phyloP scores from a whole-genome alignment of 345 rosid species.

The Clausena lansium region DNA sequence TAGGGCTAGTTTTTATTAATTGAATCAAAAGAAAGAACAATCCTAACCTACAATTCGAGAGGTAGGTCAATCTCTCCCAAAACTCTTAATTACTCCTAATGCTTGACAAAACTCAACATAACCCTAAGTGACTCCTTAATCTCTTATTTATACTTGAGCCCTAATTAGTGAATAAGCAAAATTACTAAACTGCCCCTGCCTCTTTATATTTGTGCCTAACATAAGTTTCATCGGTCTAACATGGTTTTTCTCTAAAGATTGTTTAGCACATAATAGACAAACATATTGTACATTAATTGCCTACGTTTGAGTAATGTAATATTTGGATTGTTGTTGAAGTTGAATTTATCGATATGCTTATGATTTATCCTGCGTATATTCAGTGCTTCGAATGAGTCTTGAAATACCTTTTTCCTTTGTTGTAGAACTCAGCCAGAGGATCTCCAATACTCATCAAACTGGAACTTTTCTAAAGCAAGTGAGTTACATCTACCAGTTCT shows the following conservation, averaged over 20 bases:
- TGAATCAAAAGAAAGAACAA: too few relatives aligned
- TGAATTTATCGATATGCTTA: background rate
- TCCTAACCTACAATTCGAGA: too few relatives aligned
- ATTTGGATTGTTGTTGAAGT: background rate
- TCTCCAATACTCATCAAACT: slow-evolving; percentile 35
- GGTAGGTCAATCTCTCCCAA: too few relatives aligned
- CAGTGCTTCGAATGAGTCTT: background rate
- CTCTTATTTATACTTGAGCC: too few relatives aligned
- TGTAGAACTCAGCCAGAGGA: slow-evolving; percentile 67
- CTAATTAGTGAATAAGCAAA: too few relatives aligned
- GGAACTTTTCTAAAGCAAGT: slow-evolving; percentile 53
- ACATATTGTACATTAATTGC: background rate
- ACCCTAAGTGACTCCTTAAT: too few relatives aligned
- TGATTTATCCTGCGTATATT: slow-evolving; percentile 3
- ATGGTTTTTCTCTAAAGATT: background rate
- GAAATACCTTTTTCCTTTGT: slow-evolving; percentile 22
- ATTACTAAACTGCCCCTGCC: too few relatives aligned
- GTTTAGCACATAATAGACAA: background rate
- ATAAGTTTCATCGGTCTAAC: too few relatives aligned
- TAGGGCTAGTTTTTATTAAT: too few relatives aligned
- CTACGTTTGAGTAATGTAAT: background rate
- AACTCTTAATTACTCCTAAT: too few relatives aligned
- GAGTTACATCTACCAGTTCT: slow-evolving; percentile 25
- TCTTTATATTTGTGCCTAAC: too few relatives aligned
- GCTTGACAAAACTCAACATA: too few relatives aligned